A percentile compares a stretch with the other conserved stretches of the same genome.
Conservation (phyloP, 345 rosid genomes). For the Ricinus communis region DNA sequence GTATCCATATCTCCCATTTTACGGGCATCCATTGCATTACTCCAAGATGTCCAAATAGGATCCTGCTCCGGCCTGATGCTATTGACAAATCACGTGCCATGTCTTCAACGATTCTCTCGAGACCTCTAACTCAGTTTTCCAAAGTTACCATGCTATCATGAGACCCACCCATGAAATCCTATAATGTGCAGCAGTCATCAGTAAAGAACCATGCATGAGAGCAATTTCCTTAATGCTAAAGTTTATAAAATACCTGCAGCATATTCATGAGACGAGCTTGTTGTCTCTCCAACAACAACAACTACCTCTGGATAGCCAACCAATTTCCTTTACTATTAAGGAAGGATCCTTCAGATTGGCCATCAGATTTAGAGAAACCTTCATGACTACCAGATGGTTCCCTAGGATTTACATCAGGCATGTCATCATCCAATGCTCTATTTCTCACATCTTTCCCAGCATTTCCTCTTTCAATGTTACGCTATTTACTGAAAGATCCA, state of each 20-base stretch:
- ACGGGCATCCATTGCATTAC: constrained; percentile 88
- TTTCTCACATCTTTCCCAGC: constrained; percentile 52
- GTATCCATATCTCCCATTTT: constrained; percentile 87
- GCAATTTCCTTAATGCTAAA: constrained; percentile 23
- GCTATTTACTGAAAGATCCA: constrained; percentile 40
- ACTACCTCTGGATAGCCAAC: constrained; percentile 96
- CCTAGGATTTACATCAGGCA: constrained; percentile 45
- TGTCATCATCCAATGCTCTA: constrained; percentile 58
- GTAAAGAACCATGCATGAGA: constrained; percentile 14
- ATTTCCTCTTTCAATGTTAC: constrained; percentile 40
- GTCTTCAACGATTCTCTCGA: constrained; percentile 94
- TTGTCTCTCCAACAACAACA: constrained; percentile 88
- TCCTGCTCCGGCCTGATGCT: constrained; percentile 77
- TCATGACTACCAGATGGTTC: constrained; percentile 54
- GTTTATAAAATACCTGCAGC: constrained; percentile 70
- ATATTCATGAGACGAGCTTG: constrained; percentile 88
- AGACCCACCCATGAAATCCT: constrained; percentile 99
- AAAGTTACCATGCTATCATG: constrained; percentile 88
- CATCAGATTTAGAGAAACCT: constrained; percentile 59
- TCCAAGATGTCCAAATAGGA: constrained; percentile 89
- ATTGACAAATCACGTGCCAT: constrained; percentile 89
- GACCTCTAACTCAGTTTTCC: constrained; percentile 92
- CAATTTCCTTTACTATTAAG: constrained; percentile 77
- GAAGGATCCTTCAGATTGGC: constrained; percentile 75
- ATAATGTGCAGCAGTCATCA: constrained; percentile 32